These are phyloP conservation scores for Neofusicoccum cordaticola DNA, from an alignment of 2,329 filamentous ascomycete genomes.

Conservation along the genomic window DNA sequence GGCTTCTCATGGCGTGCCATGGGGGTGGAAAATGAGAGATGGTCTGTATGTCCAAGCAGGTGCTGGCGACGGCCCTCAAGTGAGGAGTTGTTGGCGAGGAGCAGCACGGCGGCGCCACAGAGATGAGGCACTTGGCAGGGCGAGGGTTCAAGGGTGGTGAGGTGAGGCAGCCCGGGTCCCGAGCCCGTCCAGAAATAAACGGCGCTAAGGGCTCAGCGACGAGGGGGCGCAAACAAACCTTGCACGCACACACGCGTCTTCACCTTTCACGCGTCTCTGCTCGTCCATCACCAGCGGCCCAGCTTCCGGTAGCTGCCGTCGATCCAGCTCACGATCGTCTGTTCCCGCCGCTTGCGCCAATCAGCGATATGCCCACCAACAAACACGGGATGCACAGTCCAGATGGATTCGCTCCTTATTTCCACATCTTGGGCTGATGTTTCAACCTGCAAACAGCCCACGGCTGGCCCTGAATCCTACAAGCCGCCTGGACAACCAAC, in stretches of 20 bases:
- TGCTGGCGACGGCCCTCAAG: too few relatives aligned
- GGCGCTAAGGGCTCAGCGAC: too few relatives aligned
- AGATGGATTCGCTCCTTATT: background rate
- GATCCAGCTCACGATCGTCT: background rate
- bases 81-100: too few relatives aligned
- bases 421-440: background rate
- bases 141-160: background rate
- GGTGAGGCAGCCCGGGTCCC: background rate
- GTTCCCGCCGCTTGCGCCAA: background rate
- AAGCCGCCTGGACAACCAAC: background rate
- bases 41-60: too few relatives aligned
- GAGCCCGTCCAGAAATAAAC: too few relatives aligned
- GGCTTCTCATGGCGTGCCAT: background rate
- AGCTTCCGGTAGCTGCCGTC: background rate
- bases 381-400: background rate
- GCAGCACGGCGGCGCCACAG: too few relatives aligned
- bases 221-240: too few relatives aligned
- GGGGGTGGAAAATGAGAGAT: too few relatives aligned
- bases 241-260: background rate
- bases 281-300: background rate
- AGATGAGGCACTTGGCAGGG: too few relatives aligned
- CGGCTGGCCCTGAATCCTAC: background rate
- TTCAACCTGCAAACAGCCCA: background rate
- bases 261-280: background rate
- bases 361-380: background rate